A percentile compares a stretch with the other conserved stretches of the same genome.
Evolutionary conservation across 2,329 filamentous ascomycete genomes (phyloP).

Genomic region (Hansfordia pulvinata): DNA sequence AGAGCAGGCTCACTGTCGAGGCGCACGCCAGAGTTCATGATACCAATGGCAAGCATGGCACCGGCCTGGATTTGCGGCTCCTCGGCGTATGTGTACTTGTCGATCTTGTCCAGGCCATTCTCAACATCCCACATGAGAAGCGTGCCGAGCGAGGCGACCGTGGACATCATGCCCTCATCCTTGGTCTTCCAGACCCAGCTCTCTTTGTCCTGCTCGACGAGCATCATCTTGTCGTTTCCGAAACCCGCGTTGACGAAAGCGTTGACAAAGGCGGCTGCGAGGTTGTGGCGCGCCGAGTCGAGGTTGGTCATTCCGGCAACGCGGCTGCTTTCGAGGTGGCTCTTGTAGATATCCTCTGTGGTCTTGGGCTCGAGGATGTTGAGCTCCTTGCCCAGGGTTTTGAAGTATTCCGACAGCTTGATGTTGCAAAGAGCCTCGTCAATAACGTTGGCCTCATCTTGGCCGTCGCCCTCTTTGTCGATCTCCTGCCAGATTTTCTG

Average conservation of each 20-base stretch:
- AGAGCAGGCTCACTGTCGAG: conserved; percentile 83
- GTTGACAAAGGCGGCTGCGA: conserved; percentile 93
- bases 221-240: conserved; percentile 94
- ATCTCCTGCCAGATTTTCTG: conserved; percentile 78
- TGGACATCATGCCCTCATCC: conserved; percentile 94
- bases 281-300: conserved; percentile 89
- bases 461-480: conserved; percentile 43
- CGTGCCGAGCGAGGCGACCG: conserved; percentile 84
- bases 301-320: conserved; percentile 88
- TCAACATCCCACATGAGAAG: conserved; percentile 91
- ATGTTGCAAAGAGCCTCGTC: conserved; percentile 78
- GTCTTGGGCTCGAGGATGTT: conserved; percentile 95
- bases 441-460: conserved; percentile 59
- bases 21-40: conserved; percentile 86
- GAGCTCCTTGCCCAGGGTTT: conserved; percentile 83
- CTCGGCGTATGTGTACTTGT: conserved; percentile 77
- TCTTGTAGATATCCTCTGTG: conserved; percentile 98
- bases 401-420: conserved; percentile 83
- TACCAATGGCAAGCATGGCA: conserved; percentile 83
- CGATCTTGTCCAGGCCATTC: conserved; percentile 80
- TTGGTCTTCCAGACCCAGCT: conserved; percentile 99
- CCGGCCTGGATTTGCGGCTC: conserved; percentile 82
- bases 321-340: conserved; percentile 87
- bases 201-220: conserved; percentile 75
- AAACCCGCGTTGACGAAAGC: conserved; percentile 94